Evolutionary conservation across 768 basidiomycete genomes (phyloP).

Genomic region (Coprinopsis marcescibilis): DNA sequence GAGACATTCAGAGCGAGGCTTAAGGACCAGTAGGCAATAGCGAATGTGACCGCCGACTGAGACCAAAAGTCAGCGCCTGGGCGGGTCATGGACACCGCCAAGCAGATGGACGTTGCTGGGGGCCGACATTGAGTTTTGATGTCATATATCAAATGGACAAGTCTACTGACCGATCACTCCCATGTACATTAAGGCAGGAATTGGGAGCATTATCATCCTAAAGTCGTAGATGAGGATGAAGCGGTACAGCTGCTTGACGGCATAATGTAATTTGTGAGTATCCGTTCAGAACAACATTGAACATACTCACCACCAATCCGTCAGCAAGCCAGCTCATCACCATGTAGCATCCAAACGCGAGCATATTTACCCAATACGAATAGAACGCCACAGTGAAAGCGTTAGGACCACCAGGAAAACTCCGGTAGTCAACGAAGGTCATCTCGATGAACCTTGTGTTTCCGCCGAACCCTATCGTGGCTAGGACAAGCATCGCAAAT

Average conservation of each 20-base stretch:
- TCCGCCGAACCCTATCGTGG: constrained; percentile 14
- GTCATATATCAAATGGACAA: too few relatives aligned
- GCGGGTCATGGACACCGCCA: constrained; percentile 4
- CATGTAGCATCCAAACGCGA: constrained; percentile 11
- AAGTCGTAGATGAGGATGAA: constrained; percentile 12
- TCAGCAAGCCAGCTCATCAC: constrained; percentile 18
- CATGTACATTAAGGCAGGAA: constrained; percentile 11
- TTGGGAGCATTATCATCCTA: neutral
- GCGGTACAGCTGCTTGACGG: constrained; percentile 10
- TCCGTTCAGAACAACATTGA: neutral
- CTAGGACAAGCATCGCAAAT: constrained; percentile 16
- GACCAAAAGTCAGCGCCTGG: constrained; percentile 13
- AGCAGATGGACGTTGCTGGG: too few relatives aligned
- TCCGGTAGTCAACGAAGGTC: constrained; percentile 17
- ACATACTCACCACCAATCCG: constrained; percentile 12
- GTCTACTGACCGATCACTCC: constrained; percentile 12
- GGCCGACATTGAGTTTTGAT: too few relatives aligned
- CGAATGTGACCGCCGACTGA: constrained; percentile 21
- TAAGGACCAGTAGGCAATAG: constrained; percentile 30
- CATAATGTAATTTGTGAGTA: neutral
- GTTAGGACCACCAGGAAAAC: constrained; percentile 15
- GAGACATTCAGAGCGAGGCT: constrained; percentile 32
- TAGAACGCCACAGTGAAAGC: constrained; percentile 9
- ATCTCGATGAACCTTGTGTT: constrained; percentile 17
- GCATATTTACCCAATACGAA: constrained; percentile 10